phyloP scores from a whole-genome alignment of 2,329 filamentous ascomycete genomes.

The Trichoderma polysporum region DNA sequence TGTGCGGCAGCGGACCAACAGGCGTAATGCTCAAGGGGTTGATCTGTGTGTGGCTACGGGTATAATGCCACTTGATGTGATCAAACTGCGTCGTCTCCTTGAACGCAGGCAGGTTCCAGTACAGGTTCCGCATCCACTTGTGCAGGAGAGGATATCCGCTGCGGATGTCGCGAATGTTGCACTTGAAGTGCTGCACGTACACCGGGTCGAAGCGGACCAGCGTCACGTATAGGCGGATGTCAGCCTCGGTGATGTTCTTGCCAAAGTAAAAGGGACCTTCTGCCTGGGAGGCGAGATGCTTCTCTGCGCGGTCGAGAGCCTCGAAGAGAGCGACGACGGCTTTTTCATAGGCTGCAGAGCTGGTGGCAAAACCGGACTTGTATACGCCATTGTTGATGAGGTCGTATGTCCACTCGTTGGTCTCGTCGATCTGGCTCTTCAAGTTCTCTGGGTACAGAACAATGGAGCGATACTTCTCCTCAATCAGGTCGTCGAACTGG shows the following conservation, averaged over 20 bases:
- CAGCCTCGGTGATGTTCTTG: constrained; percentile 72
- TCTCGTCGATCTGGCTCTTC: constrained; percentile 68
- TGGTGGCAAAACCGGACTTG: constrained; percentile 80
- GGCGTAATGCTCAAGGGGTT: constrained; percentile 76
- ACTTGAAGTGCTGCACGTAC: constrained; percentile 87
- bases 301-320: constrained; percentile 73
- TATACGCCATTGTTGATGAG: constrained; percentile 70
- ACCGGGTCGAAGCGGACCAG: constrained; percentile 73
- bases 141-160: constrained; percentile 80
- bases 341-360: constrained; percentile 74
- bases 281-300: constrained; percentile 55
- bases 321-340: constrained; percentile 71
- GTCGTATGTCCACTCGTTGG: constrained; percentile 79
- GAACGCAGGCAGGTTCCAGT: constrained; percentile 82
- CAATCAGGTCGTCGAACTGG: constrained; percentile 70
- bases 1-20: constrained; percentile 78
- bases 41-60: constrained; percentile 62
- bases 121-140: constrained; percentile 77
- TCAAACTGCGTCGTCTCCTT: constrained; percentile 82
- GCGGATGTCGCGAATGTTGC: constrained; percentile 81
- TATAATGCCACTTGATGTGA: constrained; percentile 84
- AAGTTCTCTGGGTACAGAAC: constrained; percentile 68
- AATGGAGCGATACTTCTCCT: constrained; percentile 57
- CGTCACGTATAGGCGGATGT: constrained; percentile 72
- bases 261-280: constrained; percentile 74